These are phyloP conservation scores for Symbiodinium pilosum DNA, from an alignment of 73 alveolate genomes.

Conservation along the genomic window DNA sequence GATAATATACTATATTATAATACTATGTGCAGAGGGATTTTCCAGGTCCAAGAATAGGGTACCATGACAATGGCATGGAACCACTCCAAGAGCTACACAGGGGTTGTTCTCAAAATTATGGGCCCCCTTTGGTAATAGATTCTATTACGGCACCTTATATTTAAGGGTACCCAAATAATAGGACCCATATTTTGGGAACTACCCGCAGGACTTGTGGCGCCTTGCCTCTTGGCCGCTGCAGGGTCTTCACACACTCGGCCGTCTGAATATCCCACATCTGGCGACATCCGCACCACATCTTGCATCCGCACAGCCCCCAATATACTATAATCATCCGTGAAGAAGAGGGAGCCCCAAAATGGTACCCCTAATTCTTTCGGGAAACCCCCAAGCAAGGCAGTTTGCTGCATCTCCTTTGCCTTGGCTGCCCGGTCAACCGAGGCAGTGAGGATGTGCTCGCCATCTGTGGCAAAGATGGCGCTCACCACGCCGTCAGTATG, in stretches of 20 bases:
- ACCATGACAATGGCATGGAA: too few relatives aligned
- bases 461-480: conserved; percentile 29
- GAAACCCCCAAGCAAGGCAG: background rate
- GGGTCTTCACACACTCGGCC: conserved; percentile 50
- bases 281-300: background rate
- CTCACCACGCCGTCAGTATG: conserved; percentile 76
- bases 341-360: too few relatives aligned
- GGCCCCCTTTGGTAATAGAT: too few relatives aligned
- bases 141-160: too few relatives aligned
- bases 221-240: conserved; percentile 49
- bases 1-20: too few relatives aligned
- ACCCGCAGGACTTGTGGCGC: background rate
- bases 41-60: too few relatives aligned
- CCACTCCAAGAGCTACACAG: background rate
- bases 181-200: background rate
- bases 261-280: conserved; percentile 67
- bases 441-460: conserved; percentile 38
- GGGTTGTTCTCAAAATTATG: too few relatives aligned
- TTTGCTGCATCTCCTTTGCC: background rate
- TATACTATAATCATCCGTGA: too few relatives aligned
- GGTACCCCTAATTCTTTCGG: background rate
- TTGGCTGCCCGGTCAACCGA: conserved; percentile 63
- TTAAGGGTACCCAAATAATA: too few relatives aligned
- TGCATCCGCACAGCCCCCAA: background rate
- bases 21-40: too few relatives aligned